Conservation (phyloP, 768 basidiomycete species). For the Zangia roseola region DNA sequence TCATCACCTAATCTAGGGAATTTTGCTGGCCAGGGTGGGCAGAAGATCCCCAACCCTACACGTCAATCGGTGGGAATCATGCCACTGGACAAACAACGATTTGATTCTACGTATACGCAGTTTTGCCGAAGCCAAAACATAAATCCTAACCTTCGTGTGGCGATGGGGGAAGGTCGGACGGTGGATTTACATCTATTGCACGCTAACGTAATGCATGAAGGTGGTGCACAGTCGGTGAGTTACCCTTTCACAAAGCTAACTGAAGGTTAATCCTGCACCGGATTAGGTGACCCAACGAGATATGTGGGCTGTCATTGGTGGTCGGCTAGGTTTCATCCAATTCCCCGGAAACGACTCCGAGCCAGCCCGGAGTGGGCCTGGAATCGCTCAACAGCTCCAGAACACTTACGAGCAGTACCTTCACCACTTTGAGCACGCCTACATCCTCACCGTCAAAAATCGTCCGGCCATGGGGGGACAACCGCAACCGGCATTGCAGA, state of each 20-base stretch:
- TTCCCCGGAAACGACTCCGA: slow-evolving; percentile 62
- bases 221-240: slow-evolving; percentile 50
- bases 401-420: slow-evolving; percentile 63
- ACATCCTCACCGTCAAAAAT: slow-evolving; percentile 40
- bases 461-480: slow-evolving; percentile 13
- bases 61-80: slow-evolving; percentile 19
- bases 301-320: slow-evolving; percentile 65
- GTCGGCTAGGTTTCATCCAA: slow-evolving; percentile 61
- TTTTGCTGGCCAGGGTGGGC: slow-evolving; percentile 19
- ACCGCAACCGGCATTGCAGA: slow-evolving; percentile 14
- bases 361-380: slow-evolving; percentile 62
- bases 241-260: neutral
- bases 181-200: slow-evolving; percentile 67
- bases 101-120: slow-evolving; percentile 50
- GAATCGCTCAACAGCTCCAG: slow-evolving; percentile 55
- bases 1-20: slow-evolving; percentile 37
- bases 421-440: slow-evolving; percentile 52
- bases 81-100: slow-evolving; percentile 50
- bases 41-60: slow-evolving; percentile 20
- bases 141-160: slow-evolving; percentile 38
- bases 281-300: slow-evolving; percentile 55
- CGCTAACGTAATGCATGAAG: slow-evolving; percentile 55
- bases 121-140: slow-evolving; percentile 45
- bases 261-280: slow-evolving; percentile 7
- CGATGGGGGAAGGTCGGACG: slow-evolving; percentile 50